phyloP scores from a whole-genome alignment of 2,329 filamentous ascomycete genomes.

The Claviceps fusiformis region DNA sequence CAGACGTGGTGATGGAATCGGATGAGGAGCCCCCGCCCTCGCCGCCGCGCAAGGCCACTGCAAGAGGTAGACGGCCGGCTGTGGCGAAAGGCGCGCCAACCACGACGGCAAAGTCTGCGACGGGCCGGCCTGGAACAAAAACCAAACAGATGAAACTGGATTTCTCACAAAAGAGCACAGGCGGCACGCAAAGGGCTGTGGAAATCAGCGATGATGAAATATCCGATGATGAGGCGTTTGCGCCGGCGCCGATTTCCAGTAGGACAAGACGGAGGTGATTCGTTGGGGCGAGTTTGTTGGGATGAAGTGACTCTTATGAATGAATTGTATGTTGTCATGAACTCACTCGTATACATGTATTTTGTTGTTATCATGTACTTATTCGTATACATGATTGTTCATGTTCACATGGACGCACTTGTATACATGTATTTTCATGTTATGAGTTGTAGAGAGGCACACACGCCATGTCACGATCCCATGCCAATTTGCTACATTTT shows the following conservation, averaged over 20 bases:
- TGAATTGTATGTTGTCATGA: too few species aligned
- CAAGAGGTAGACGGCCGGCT: slow-evolving; percentile 12
- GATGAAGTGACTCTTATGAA: too few species aligned
- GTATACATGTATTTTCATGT: too few species aligned
- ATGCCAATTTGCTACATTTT: too few species aligned
- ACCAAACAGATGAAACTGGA: slow-evolving; percentile 21
- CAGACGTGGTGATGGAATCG: slow-evolving; percentile 41
- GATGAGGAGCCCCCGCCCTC: slow-evolving; percentile 29
- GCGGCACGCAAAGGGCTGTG: slow-evolving; percentile 31
- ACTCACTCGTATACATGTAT: too few species aligned
- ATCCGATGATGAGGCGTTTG: slow-evolving; percentile 47
- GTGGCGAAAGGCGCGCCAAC: slow-evolving; percentile 9
- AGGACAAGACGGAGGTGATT: slow-evolving; percentile 18
- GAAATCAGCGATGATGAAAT: slow-evolving; percentile 56
- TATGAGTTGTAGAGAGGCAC: too few species aligned
- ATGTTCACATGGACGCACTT: too few species aligned
- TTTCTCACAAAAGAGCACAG: slow-evolving; percentile 26
- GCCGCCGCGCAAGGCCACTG: slow-evolving; percentile 23
- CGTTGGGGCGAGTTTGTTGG: too few species aligned
- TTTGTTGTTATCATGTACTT: too few species aligned
- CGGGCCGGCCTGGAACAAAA: slow-evolving; percentile 8
- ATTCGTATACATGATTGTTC: too few species aligned
- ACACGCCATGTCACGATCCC: too few species aligned
- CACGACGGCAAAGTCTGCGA: slow-evolving; percentile 14
- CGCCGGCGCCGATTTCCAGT: slow-evolving; percentile 30